A percentile compares a stretch with the other conserved stretches of the same genome.
These are phyloP conservation scores for Retiboletus flavoniger DNA, from an alignment of 1,284 basidiomycete species.

Conservation along the genomic window DNA sequence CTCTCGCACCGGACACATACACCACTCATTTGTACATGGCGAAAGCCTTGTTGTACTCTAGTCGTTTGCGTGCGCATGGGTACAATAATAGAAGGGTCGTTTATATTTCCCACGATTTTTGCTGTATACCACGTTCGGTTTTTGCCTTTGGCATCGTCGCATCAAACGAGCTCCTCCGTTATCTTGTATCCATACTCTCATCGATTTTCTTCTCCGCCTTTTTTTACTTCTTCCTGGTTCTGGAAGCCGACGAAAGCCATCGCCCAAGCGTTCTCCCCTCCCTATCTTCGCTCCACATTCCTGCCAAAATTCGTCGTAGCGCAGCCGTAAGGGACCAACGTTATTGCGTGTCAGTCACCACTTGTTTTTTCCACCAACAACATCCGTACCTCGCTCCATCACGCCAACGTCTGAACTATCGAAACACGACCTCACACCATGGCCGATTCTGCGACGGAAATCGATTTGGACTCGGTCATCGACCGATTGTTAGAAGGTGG, in stretches of 20 bases:
- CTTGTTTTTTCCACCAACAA: slow-evolving; percentile 28
- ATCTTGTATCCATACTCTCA: slow-evolving; percentile 36
- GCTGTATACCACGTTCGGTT: slow-evolving; percentile 31
- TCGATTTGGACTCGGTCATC: slow-evolving; percentile 98
- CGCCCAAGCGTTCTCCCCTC: slow-evolving; percentile 5
- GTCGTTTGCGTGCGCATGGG: not conserved
- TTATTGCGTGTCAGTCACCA: slow-evolving; percentile 17
- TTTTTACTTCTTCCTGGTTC: slow-evolving; percentile 19
- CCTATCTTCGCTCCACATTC: slow-evolving; percentile 3
- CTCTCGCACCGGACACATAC: not conserved
- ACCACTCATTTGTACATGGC: not conserved
- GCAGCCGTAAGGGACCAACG: slow-evolving; percentile 22
- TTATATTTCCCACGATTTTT: slow-evolving; percentile 33
- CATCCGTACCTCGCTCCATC: slow-evolving; percentile 18
- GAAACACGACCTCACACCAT: slow-evolving; percentile 34
- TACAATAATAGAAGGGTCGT: not conserved
- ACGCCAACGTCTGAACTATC: slow-evolving; percentile 17
- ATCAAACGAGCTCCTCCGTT: slow-evolving; percentile 36
- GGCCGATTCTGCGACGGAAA: slow-evolving; percentile 76
- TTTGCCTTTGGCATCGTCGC: slow-evolving; percentile 33
- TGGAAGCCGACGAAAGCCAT: slow-evolving; percentile 25
- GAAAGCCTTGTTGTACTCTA: not conserved
- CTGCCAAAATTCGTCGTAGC: slow-evolving; percentile 25
- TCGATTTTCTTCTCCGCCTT: slow-evolving; percentile 30
- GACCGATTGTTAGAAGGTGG: slow-evolving; percentile 94